Percentiles rank a stretch among this genome's conserved stretches.
phyloP scores from a whole-genome alignment of 768 basidiomycete species.

The Tricholoma bakamatsutake region DNA sequence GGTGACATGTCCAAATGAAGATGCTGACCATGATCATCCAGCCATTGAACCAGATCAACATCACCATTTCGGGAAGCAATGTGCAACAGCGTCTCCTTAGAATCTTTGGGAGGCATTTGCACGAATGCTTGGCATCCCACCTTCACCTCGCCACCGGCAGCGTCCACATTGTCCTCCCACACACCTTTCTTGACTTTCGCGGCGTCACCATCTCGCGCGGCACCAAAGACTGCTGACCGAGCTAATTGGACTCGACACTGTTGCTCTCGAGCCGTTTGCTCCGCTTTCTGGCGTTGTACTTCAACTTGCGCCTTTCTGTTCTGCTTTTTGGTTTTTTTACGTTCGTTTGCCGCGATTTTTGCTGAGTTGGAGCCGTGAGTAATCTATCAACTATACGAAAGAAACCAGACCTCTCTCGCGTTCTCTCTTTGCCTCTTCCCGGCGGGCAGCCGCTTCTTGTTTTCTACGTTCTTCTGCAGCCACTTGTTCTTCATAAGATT shows the following conservation, averaged over 20 bases:
- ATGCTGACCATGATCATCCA: constrained; percentile 62
- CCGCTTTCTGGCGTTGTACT: constrained; percentile 42
- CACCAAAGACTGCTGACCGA: constrained; percentile 60
- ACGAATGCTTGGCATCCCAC: constrained; percentile 49
- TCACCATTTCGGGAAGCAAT: constrained; percentile 56
- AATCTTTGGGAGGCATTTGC: constrained; percentile 40
- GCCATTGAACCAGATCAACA: constrained; percentile 56
- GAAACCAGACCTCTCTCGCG: constrained; percentile 36
- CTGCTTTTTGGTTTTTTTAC: constrained; percentile 49
- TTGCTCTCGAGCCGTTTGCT: constrained; percentile 40
- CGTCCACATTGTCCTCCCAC: constrained; percentile 67
- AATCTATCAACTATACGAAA: not conserved
- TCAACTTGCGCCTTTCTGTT: constrained; percentile 53
- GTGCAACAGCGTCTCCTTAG: constrained; percentile 64
- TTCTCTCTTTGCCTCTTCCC: constrained; percentile 36
- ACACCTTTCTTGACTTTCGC: constrained; percentile 56
- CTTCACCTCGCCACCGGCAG: constrained; percentile 65
- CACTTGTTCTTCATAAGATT: constrained; percentile 46
- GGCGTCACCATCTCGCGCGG: constrained; percentile 51
- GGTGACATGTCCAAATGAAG: constrained; percentile 10
- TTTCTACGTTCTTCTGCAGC: constrained; percentile 48
- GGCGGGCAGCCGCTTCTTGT: constrained; percentile 43
- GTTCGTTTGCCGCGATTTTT: constrained; percentile 48
- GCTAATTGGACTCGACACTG: constrained; percentile 46
- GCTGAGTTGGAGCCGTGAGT: constrained; percentile 28